phyloP scores from a whole-genome alignment of 202 grass and related monocot species.

The Bolboschoenoplectus hybrid region DNA sequence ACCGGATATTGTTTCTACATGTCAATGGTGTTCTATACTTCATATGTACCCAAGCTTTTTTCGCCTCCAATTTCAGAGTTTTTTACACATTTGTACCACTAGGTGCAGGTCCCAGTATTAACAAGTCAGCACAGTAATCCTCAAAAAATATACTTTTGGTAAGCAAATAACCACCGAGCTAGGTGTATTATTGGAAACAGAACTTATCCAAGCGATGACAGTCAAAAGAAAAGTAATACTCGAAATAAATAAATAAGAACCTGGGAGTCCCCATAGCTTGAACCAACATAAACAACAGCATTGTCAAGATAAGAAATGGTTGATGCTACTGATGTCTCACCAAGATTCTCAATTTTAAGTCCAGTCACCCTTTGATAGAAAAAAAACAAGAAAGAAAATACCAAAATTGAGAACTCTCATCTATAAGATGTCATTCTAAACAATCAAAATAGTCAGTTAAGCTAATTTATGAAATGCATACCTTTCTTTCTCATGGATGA shows the following conservation, averaged over 20 bases:
- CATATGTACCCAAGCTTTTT: not conserved
- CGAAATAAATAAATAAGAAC: conserved; percentile 35
- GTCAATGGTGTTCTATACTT: not conserved
- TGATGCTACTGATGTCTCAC: conserved; percentile 92
- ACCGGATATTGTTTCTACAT: conserved; percentile 16
- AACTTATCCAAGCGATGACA: not conserved
- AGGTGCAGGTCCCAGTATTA: not conserved
- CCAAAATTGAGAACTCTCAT: not conserved
- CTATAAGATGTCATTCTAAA: not conserved
- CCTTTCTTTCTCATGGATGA: conserved; percentile 94
- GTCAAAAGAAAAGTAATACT: not conserved
- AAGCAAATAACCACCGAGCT: conserved; percentile 4
- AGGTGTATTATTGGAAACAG: not conserved
- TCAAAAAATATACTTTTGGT: not conserved
- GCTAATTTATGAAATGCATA: conserved; percentile 37
- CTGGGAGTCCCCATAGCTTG: conserved; percentile 98
- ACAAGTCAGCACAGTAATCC: not conserved
- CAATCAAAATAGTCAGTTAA: not conserved
- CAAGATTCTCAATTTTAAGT: conserved; percentile 93
- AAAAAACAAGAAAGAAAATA: conserved; percentile 37
- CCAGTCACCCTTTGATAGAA: conserved; percentile 77
- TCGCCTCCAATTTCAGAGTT: not conserved
- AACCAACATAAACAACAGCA: conserved; percentile 94
- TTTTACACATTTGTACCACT: not conserved
- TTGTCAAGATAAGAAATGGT: conserved; percentile 98